A percentile compares a stretch with the other conserved stretches of the same genome.
Evolutionary conservation across 768 basidiomycete genomes (phyloP).

Genomic region (Lactarius pseudohatsudake): DNA sequence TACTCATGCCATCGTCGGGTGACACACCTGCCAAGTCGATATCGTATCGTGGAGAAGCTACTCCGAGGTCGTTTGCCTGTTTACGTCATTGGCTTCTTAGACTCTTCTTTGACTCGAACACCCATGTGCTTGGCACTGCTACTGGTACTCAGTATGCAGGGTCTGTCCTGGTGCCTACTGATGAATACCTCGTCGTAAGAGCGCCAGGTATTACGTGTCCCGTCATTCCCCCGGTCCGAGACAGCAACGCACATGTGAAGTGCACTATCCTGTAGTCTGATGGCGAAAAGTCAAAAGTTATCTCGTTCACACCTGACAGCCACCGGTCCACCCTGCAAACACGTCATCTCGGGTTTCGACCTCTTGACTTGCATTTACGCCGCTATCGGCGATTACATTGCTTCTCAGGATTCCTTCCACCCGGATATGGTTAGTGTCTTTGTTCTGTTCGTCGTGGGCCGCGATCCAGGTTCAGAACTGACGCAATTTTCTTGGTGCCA

Average conservation of each 20-base stretch:
- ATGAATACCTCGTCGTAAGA: neutral
- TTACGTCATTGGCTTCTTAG: neutral
- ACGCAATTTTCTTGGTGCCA: constrained; percentile 40
- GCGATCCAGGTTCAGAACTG: constrained; percentile 37
- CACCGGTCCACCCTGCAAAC: constrained; percentile 45
- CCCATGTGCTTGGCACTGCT: neutral
- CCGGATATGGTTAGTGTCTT: constrained; percentile 43
- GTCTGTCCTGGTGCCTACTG: neutral
- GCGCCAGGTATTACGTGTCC: neutral
- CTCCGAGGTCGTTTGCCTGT: neutral
- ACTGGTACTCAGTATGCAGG: neutral
- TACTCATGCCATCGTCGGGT: too few species aligned
- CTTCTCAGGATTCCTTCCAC: constrained; percentile 56
- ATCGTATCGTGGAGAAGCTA: neutral
- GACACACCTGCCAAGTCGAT: too few species aligned
- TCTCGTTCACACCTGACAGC: constrained; percentile 49
- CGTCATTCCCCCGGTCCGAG: neutral
- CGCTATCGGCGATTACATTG: constrained; percentile 39
- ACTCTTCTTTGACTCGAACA: too few species aligned
- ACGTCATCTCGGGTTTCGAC: constrained; percentile 38
- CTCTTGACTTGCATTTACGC: neutral
- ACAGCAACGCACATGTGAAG: neutral
- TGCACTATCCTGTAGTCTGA: constrained; percentile 44
- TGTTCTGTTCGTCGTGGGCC: neutral
- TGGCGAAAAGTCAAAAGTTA: constrained; percentile 39